Percentiles rank a stretch among this genome's conserved stretches.
phyloP scores from a whole-genome alignment of 2,329 filamentous ascomycete genomes.

The Epichloe elymi region DNA sequence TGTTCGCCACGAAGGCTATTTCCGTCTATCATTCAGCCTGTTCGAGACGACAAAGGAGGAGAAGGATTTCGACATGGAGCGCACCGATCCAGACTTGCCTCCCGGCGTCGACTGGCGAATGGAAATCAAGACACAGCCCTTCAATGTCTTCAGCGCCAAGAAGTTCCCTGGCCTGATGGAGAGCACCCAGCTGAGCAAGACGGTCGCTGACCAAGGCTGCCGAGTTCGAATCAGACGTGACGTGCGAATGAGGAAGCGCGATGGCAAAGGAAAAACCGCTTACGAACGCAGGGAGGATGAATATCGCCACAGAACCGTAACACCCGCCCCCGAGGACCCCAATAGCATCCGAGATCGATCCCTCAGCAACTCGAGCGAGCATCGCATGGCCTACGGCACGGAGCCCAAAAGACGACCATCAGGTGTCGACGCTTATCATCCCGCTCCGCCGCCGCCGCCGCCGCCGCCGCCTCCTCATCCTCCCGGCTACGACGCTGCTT shows the following conservation, averaged over 20 bases:
- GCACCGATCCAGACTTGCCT: slow-evolving; percentile 31
- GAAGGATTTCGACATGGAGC: slow-evolving; percentile 57
- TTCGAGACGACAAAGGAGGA: slow-evolving; percentile 87
- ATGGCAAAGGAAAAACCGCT: slow-evolving; percentile 50
- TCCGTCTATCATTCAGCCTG: slow-evolving; percentile 80
- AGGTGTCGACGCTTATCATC: slow-evolving; percentile 29
- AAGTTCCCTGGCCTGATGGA: slow-evolving; percentile 92
- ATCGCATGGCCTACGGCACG: slow-evolving; percentile 27
- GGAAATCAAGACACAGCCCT: slow-evolving; percentile 77
- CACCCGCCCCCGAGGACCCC: slow-evolving; percentile 21
- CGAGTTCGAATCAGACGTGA: slow-evolving; percentile 91
- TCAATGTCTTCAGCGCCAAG: slow-evolving; percentile 90
- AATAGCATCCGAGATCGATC: slow-evolving; percentile 39
- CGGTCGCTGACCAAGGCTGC: slow-evolving; percentile 92
- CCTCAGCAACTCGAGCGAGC: slow-evolving; percentile 45
- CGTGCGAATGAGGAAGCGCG: slow-evolving; percentile 78
- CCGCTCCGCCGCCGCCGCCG: slow-evolving; percentile 19
- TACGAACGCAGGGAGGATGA: slow-evolving; percentile 53
- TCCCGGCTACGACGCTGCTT: slow-evolving; percentile 20
- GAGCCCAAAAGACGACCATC: slow-evolving; percentile 34
- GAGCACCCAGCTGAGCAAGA: slow-evolving; percentile 77
- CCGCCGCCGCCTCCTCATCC: slow-evolving; percentile 12
- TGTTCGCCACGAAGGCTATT: slow-evolving; percentile 87
- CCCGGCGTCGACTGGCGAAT: slow-evolving; percentile 64
- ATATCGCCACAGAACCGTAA: slow-evolving; percentile 29